These are phyloP conservation scores for Exophiala sp. DNA, from an alignment of 2,329 filamentous ascomycete genomes.

Conservation along the genomic window DNA sequence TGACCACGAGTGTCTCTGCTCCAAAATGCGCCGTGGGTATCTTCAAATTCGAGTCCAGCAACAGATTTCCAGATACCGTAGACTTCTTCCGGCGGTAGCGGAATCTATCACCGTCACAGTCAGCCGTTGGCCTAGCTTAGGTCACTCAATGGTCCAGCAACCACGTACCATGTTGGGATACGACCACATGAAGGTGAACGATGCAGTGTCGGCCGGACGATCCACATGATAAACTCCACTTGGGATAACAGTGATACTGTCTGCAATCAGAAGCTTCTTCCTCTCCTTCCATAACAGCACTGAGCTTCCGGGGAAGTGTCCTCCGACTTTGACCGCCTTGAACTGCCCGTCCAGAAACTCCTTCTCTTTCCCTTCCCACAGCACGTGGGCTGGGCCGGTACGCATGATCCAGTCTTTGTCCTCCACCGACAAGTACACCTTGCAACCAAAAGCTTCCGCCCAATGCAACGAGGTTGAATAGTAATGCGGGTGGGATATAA, in stretches of 20 bases:
- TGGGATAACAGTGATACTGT: slow-evolving; percentile 71
- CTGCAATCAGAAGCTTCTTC: slow-evolving; percentile 65
- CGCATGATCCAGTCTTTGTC: slow-evolving; percentile 63
- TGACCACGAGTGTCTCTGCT: slow-evolving; percentile 1
- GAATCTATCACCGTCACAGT: too few relatives aligned
- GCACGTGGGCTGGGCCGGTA: neutral
- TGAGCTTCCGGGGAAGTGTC: slow-evolving; percentile 73
- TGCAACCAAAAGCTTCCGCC: slow-evolving; percentile 64
- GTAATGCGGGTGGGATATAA: slow-evolving; percentile 76
- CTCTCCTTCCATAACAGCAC: slow-evolving; percentile 43
- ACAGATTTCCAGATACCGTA: too few relatives aligned
- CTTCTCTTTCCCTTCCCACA: neutral
- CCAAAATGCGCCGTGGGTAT: slow-evolving; percentile 38
- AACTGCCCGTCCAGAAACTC: neutral
- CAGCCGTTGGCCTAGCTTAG: too few relatives aligned
- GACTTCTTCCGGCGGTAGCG: too few relatives aligned
- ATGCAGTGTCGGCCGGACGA: neutral
- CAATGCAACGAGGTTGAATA: slow-evolving; percentile 72
- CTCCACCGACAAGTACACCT: slow-evolving; percentile 63
- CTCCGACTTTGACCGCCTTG: slow-evolving; percentile 45
- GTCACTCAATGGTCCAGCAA: too few relatives aligned
- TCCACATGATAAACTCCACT: slow-evolving; percentile 59
- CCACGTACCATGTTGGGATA: slow-evolving; percentile 45
- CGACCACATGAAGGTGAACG: slow-evolving; percentile 7
- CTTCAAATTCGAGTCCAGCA: too few relatives aligned